These are phyloP conservation scores for Arachnopeziza araneosa DNA, from an alignment of 2,329 filamentous ascomycete species.

Conservation along the genomic window DNA sequence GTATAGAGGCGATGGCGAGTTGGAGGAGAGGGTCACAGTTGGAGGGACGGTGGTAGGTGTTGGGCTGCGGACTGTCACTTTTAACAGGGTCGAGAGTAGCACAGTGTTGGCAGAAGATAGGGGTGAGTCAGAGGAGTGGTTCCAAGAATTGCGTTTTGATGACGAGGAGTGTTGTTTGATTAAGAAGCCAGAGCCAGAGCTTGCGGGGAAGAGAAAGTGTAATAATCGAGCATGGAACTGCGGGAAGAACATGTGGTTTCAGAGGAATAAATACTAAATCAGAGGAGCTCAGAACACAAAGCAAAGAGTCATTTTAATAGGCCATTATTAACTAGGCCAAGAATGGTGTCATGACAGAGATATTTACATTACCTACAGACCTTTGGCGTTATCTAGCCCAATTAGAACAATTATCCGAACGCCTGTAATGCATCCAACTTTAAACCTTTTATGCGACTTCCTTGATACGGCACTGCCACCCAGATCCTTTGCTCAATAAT, in stretches of 20 bases:
- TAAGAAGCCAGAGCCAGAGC: not conserved
- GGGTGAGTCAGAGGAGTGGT: not conserved
- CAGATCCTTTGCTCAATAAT: slow-evolving; percentile 72
- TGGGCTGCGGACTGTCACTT: not conserved
- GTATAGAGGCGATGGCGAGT: not conserved
- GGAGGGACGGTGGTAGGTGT: not conserved
- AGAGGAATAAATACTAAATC: not conserved
- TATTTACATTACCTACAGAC: not conserved
- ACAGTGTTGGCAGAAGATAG: not conserved
- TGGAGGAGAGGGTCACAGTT: not conserved
- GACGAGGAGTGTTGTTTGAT: too few species aligned
- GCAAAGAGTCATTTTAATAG: not conserved
- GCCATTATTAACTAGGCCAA: not conserved
- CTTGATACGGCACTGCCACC: slow-evolving; percentile 84
- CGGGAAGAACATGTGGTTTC: not conserved
- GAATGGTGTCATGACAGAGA: not conserved
- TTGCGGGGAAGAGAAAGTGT: not conserved
- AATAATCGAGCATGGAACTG: not conserved
- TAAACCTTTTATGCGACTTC: slow-evolving; percentile 53
- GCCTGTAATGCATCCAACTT: not conserved
- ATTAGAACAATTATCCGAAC: not conserved
- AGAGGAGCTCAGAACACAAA: not conserved
- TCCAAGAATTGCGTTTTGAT: too few species aligned
- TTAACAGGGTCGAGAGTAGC: not conserved
- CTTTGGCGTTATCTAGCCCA: not conserved